A percentile compares a stretch with the other conserved stretches of the same genome.
Evolutionary conservation across 2,329 filamentous ascomycete genomes (phyloP).

Genomic region (Tympanopsis confertula): DNA sequence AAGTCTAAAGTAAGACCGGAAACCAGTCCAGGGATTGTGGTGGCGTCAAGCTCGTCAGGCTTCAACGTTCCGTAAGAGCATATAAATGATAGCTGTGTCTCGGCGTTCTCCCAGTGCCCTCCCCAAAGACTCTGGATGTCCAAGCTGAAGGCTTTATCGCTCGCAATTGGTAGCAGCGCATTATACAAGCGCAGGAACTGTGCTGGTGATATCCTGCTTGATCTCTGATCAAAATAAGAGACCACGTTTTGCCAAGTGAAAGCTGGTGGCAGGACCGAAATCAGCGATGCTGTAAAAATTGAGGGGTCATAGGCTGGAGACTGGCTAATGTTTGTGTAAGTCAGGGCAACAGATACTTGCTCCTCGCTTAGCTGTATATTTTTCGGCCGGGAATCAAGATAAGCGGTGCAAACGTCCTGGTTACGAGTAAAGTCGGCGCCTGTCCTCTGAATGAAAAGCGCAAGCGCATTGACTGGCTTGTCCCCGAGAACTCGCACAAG

Average conservation of each 20-base stretch:
- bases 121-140: constrained; percentile 88
- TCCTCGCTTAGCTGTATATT: constrained; percentile 62
- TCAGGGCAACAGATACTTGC: constrained; percentile 70
- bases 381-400: constrained; percentile 8
- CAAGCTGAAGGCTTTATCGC: constrained; percentile 44
- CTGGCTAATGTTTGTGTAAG: constrained; percentile 43
- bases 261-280: constrained; percentile 47
- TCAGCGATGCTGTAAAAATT: constrained; percentile 48
- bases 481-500: constrained; percentile 46
- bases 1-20: constrained; percentile 60
- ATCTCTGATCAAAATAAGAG: constrained; percentile 67
- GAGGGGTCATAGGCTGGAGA: constrained; percentile 18
- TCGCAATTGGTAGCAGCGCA: constrained; percentile 63
- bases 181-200: constrained; percentile 78
- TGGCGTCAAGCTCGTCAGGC: constrained; percentile 68
- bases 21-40: constrained; percentile 64
- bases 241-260: constrained; percentile 66
- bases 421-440: constrained; percentile 62
- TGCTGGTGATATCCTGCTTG: constrained; percentile 61
- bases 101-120: constrained; percentile 71
- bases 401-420: background rate
- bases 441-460: constrained; percentile 59
- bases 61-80: constrained; percentile 59
- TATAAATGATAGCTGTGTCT: constrained; percentile 89
- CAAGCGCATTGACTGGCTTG: constrained; percentile 41